phyloP scores from a whole-genome alignment of 345 rosid species.

The Populus tremula region DNA sequence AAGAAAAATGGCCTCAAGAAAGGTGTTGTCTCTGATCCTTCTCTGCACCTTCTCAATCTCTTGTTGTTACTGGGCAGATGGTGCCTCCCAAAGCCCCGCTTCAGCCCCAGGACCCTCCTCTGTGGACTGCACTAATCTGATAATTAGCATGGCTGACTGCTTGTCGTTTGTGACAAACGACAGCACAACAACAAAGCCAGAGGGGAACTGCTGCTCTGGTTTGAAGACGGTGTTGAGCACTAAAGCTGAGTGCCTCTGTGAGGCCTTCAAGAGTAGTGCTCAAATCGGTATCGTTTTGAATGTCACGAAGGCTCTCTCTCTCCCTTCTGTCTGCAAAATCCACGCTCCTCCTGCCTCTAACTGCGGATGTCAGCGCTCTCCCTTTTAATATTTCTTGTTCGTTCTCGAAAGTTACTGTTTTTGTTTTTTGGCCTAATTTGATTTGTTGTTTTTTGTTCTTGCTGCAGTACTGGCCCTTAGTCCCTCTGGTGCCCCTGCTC shows the following conservation, averaged over 20 bases:
- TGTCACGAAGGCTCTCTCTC: constrained; percentile 68
- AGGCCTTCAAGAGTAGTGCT: constrained; percentile 69
- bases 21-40: not conserved
- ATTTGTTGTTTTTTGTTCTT: not conserved
- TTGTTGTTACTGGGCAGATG: constrained; percentile 10
- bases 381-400: not conserved
- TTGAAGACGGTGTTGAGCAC: constrained; percentile 62
- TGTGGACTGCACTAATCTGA: constrained; percentile 54
- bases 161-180: constrained; percentile 62
- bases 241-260: constrained; percentile 73
- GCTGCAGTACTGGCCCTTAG: constrained; percentile 39
- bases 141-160: constrained; percentile 69
- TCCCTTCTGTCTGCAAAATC: constrained; percentile 80
- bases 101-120: constrained; percentile 42
- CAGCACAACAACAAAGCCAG: constrained; percentile 57
- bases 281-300: constrained; percentile 67
- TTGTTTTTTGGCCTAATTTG: not conserved
- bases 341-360: constrained; percentile 59
- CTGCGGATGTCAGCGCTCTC: constrained; percentile 53
- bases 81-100: constrained; percentile 16
- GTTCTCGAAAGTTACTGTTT: not conserved
- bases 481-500: constrained; percentile 25
- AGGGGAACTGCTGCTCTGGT: constrained; percentile 66
- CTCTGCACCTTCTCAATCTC: constrained; percentile 15
- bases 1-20: not conserved